Evolutionary conservation across 345 rosid genomes (phyloP).

Genomic region (Angophora floribunda): DNA sequence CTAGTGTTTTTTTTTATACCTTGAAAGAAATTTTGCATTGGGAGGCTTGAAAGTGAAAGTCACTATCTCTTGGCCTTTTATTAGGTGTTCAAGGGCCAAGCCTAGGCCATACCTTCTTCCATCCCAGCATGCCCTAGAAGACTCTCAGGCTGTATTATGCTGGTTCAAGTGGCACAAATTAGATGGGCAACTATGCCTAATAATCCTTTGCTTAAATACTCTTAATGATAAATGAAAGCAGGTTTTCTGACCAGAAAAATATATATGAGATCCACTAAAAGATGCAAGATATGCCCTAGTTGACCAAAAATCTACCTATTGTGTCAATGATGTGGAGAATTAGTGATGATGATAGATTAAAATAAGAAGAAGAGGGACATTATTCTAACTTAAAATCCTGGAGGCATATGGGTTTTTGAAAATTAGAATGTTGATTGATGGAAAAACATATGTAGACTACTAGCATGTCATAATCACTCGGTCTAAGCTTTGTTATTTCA

Average conservation of each 20-base stretch:
- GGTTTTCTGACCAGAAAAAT: too few species aligned
- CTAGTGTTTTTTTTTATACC: not conserved
- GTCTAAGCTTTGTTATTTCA: not conserved
- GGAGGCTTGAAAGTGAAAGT: not conserved
- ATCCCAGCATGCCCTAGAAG: not conserved
- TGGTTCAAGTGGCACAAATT: not conserved
- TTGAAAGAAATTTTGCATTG: not conserved
- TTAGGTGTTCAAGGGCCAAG: not conserved
- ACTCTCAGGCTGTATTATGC: not conserved
- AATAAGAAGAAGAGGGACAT: not conserved
- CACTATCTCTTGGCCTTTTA: not conserved
- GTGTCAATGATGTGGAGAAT: not conserved
- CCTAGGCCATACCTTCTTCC: not conserved
- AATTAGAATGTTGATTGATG: not conserved
- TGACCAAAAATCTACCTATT: not conserved
- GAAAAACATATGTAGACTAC: not conserved
- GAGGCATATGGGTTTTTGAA: not conserved
- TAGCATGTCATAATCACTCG: not conserved
- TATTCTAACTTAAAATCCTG: not conserved
- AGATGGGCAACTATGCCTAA: not conserved
- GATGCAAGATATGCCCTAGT: not conserved
- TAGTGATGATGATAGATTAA: not conserved
- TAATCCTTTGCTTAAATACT: not conserved
- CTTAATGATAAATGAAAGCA: too few species aligned
- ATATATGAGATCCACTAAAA: not conserved